Evolutionary conservation across 2,329 filamentous ascomycete species (phyloP), one percentile per base, ranked within the genome.

Genomic region (Endocalyx cinctus): DNA sequence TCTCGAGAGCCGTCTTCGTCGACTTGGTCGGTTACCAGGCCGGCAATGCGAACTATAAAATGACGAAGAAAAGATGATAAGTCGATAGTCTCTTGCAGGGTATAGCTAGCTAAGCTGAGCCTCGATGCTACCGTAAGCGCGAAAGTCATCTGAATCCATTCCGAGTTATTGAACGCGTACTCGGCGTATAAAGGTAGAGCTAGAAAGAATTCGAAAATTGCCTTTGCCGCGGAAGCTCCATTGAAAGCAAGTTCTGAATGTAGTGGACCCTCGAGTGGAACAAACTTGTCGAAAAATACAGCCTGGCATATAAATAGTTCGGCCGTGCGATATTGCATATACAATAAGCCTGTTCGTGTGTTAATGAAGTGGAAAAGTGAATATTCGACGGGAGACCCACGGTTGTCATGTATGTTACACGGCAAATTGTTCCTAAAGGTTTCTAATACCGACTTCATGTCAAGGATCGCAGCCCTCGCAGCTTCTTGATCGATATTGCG

Each of bases 71-170:
- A 8, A 25, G 25, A 7, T 13, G 19, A 8, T 2, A 34, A 31
- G 17, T 38, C 27, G 17, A 38, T 27, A 10, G 27, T 20, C 15
- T 34, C 31, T 11, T 25, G 29, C 6, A 14, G 25, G n/a, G 30
- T 10, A 27, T 34, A 22, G 15, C n/a, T 22, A n/a, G 16, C 19
- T 15, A 52, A 37, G 17, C 44, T 15, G 18, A 37, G 29, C 25
- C 29, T n/a, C 4, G 25, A 12, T 11, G 29, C 25, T 13, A 37
- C 34, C 18, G 34, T 33, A n/a, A 37, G 30, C 13, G 34, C 52
- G 35, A 63, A 63, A 5, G 52, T 58, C 12, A 63, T 33, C 37
- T 65, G 61, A 3, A 66, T 48, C 60, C 62, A 64, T 37, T 63
- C 52, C 2, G 57, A 47, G 31, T 64, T 63, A 22, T 55, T 63